Conservation (phyloP, 2,329 filamentous ascomycete species). For the Periconia sp. region DNA sequence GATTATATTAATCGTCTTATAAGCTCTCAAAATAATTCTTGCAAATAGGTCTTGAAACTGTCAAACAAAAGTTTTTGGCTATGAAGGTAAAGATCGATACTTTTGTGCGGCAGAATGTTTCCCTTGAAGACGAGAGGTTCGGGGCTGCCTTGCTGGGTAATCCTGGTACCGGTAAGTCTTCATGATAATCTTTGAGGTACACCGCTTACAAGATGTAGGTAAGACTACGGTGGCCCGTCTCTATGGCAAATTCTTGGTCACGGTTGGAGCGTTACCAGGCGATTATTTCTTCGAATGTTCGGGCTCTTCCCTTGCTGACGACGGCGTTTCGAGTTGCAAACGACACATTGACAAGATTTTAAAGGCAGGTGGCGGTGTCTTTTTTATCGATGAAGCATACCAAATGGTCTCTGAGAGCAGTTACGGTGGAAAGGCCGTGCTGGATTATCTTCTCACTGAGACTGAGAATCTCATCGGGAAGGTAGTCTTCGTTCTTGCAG, state of each 20-base stretch:
- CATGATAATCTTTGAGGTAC: too few species aligned
- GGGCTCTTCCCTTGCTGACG: conserved; percentile 68
- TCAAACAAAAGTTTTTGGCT: conserved; percentile 68
- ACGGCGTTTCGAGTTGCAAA: conserved; percentile 65
- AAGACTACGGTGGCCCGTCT: conserved; percentile 79
- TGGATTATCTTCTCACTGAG: conserved; percentile 75
- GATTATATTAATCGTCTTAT: background rate
- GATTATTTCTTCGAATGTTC: conserved; percentile 69
- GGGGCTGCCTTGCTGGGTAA: conserved; percentile 72
- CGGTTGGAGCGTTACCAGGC: conserved; percentile 68
- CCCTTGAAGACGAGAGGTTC: conserved; percentile 65
- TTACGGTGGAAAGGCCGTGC: conserved; percentile 63
- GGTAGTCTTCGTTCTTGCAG: conserved; percentile 74
- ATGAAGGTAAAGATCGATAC: conserved; percentile 71
- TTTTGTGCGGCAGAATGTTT: conserved; percentile 61
- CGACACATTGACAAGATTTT: conserved; percentile 63
- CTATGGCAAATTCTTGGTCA: conserved; percentile 69
- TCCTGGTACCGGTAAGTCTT: conserved; percentile 74
- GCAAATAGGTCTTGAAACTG: conserved; percentile 63
- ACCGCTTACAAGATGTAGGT: conserved; percentile 45
- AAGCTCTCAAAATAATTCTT: conserved; percentile 1
- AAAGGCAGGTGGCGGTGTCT: conserved; percentile 66
- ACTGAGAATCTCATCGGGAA: conserved; percentile 75
- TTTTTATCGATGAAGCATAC: conserved; percentile 84
- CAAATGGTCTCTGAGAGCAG: conserved; percentile 69